Percentiles rank a stretch among this genome's conserved stretches.
Conservation (phyloP, 2,329 filamentous ascomycete genomes). For the Dothidotthia symphoricarpi region DNA sequence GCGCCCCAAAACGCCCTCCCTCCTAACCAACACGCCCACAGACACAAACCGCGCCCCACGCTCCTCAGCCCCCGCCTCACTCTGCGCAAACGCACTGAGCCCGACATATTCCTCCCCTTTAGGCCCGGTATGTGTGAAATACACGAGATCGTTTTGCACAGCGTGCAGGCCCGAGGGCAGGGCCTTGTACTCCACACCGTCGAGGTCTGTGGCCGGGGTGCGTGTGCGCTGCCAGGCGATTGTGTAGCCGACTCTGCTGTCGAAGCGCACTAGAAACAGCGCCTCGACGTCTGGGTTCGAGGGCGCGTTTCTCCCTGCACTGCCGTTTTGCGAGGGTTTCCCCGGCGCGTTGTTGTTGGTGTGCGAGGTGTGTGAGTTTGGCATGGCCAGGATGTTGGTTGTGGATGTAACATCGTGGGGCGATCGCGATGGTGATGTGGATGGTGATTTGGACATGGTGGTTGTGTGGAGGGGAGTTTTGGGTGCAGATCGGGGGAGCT, state of each 20-base stretch:
- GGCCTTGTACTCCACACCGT: slow-evolving; percentile 93
- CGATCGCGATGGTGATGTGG: neutral
- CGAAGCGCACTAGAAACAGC: slow-evolving; percentile 86
- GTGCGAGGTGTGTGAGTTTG: no score
- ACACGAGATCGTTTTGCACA: slow-evolving; percentile 80
- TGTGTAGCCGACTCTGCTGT: slow-evolving; percentile 83
- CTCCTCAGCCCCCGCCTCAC: slow-evolving; percentile 71
- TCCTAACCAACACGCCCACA: slow-evolving; percentile 81
- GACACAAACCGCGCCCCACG: slow-evolving; percentile 91
- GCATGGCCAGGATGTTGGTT: no score
- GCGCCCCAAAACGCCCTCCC: slow-evolving; percentile 81
- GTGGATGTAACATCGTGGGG: no score
- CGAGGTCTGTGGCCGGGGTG: slow-evolving; percentile 65
- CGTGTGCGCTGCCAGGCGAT: slow-evolving; percentile 81
- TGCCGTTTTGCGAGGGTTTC: neutral
- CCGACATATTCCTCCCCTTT: slow-evolving; percentile 67
- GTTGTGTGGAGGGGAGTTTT: neutral
- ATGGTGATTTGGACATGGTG: neutral
- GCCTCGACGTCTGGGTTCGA: slow-evolving; percentile 55
- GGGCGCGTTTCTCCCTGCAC: neutral
- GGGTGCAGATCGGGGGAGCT: neutral
- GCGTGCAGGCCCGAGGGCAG: slow-evolving; percentile 90
- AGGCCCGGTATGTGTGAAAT: slow-evolving; percentile 70
- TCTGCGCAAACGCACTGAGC: slow-evolving; percentile 87
- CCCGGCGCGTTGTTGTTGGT: neutral